A percentile compares a stretch with the other conserved stretches of the same genome.
Conservation (phyloP, 2,329 filamentous ascomycete genomes). For the Nothophoma quercina region DNA sequence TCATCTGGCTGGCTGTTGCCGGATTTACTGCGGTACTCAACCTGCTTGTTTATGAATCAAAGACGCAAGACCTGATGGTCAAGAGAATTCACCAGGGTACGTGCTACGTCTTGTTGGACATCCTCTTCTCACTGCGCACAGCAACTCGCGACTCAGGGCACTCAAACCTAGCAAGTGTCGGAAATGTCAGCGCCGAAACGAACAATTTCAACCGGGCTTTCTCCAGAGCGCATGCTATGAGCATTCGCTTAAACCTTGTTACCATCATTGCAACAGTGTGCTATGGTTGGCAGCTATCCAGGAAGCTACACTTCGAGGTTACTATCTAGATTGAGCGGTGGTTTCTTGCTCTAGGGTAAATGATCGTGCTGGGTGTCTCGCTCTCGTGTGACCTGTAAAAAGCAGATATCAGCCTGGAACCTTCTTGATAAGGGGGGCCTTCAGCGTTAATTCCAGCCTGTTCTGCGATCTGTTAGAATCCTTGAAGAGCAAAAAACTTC, state of each 20-base stretch:
- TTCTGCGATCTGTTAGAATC: no score
- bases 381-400: no score
- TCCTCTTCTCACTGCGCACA: conserved; percentile 9
- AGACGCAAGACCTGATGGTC: conserved; percentile 44
- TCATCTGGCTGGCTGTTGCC: conserved; percentile 41
- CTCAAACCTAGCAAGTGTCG: not conserved
- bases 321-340: no score
- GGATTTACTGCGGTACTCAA: conserved; percentile 47
- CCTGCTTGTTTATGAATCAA: conserved; percentile 47
- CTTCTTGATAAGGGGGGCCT: no score
- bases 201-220: conserved; percentile 44
- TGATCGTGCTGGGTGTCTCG: no score
- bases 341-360: no score
- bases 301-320: conserved; percentile 18
- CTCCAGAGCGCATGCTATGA: conserved; percentile 51
- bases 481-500: no score
- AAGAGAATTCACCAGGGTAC: conserved; percentile 43
- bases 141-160: conserved; percentile 27
- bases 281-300: conserved; percentile 36
- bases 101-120: no score
- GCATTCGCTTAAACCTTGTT: conserved; percentile 54
- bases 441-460: no score
- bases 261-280: conserved; percentile 42
- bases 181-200: conserved; percentile 24
- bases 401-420: no score